Conservation (phyloP, 768 basidiomycete genomes). For the Tylopilus subfusipes region DNA sequence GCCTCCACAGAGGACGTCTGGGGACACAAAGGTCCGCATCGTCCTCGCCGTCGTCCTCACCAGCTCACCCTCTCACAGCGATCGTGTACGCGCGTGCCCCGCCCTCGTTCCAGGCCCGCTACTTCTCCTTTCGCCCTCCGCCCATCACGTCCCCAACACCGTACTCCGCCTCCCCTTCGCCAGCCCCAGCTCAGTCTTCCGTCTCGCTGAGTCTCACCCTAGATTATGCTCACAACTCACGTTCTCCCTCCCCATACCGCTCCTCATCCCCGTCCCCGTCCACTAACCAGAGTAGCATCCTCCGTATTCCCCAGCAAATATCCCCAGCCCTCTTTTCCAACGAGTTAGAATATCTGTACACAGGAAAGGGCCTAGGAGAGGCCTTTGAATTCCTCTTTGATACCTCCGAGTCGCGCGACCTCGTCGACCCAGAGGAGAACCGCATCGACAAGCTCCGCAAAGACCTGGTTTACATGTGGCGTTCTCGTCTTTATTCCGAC, state of each 20-base stretch:
- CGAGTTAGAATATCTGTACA: conserved; percentile 93
- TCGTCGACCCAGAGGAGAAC: conserved; percentile 48
- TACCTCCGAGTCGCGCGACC: conserved; percentile 39
- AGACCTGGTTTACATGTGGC: conserved; percentile 96
- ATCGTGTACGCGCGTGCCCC: conserved; percentile 94
- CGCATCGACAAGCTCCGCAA: conserved; percentile 84
- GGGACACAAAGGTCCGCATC: conserved; percentile 86
- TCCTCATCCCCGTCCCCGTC: conserved; percentile 47
- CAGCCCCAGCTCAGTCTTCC: conserved; percentile 55
- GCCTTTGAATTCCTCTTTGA: conserved; percentile 88
- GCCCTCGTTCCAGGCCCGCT: conserved; percentile 84
- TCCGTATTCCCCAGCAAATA: conserved; percentile 63
- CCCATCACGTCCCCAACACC: conserved; percentile 49
- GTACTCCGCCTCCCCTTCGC: conserved; percentile 46
- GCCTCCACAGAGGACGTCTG: conserved; percentile 64
- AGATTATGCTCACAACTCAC: conserved; percentile 38
- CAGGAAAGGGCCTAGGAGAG: conserved; percentile 83
- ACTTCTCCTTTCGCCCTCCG: conserved; percentile 74
- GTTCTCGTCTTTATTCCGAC: conserved; percentile 90
- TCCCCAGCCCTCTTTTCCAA: conserved; percentile 83
- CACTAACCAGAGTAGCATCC: conserved; percentile 40
- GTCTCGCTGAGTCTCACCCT: conserved; percentile 53
- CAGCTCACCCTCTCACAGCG: conserved; percentile 43
- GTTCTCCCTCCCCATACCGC: conserved; percentile 46
- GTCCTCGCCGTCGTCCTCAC: neutral